A percentile compares a stretch with the other conserved stretches of the same genome.
Evolutionary conservation across 495 filamentous ascomycete species (phyloP).

Genomic region (Daldinia bambusicola): DNA sequence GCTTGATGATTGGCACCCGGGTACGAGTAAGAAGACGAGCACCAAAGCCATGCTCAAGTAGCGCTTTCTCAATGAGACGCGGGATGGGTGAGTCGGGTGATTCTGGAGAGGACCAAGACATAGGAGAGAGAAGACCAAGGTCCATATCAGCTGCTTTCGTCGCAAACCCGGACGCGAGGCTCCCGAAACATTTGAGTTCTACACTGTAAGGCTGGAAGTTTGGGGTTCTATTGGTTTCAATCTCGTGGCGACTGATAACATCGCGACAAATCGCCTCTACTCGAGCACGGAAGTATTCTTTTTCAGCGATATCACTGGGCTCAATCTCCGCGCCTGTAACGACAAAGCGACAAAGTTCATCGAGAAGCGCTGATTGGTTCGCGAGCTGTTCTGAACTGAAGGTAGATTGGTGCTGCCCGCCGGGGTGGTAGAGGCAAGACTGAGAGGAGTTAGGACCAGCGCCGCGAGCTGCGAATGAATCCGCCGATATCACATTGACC

Average conservation of each 20-base stretch:
- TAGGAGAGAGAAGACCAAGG: constrained; percentile 70
- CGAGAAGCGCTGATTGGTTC: constrained; percentile 58
- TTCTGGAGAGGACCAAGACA: constrained; percentile 60
- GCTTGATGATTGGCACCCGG: constrained; percentile 82
- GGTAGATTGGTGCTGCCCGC: constrained; percentile 26
- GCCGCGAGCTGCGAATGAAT: constrained; percentile 39
- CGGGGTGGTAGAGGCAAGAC: constrained; percentile 30
- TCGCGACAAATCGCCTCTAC: constrained; percentile 68
- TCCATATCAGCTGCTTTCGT: constrained; percentile 81
- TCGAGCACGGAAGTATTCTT: constrained; percentile 67
- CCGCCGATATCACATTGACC: constrained; percentile 29
- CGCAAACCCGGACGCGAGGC: constrained; percentile 77
- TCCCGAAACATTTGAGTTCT: constrained; percentile 74
- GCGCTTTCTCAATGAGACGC: constrained; percentile 70
- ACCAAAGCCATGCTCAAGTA: constrained; percentile 75
- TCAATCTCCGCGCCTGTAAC: constrained; percentile 61
- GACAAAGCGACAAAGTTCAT: constrained; percentile 54
- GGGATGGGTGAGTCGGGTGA: constrained; percentile 66
- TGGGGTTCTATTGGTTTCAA: constrained; percentile 41
- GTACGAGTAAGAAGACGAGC: constrained; percentile 76
- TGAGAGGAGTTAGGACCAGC: constrained; percentile 12
- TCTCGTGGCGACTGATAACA: constrained; percentile 62
- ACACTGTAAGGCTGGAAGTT: constrained; percentile 63
- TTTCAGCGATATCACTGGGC: constrained; percentile 64
- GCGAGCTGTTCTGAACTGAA: constrained; percentile 52